These are phyloP conservation scores for Penicillium desertorum DNA, from an alignment of 495 filamentous ascomycete species.

Conservation along the genomic window DNA sequence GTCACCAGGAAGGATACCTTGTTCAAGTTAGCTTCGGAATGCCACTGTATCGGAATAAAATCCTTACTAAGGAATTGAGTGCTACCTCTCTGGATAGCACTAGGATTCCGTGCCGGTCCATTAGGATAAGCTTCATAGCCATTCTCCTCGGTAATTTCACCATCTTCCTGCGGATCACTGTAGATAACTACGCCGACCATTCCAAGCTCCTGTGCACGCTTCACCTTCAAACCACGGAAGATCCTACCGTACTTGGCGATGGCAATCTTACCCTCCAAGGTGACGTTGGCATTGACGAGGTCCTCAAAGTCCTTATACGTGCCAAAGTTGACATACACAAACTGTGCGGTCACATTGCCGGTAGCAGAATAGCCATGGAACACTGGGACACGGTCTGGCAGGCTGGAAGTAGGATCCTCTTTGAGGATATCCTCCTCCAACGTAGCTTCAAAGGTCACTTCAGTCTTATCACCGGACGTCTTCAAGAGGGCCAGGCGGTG, in stretches of 20 bases:
- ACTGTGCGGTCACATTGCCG: constrained; percentile 83
- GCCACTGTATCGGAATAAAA: background rate
- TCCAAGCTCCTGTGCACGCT: constrained; percentile 86
- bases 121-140: constrained; percentile 79
- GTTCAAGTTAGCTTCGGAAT: constrained; percentile 1
- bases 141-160: constrained; percentile 73
- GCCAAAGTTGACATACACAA: constrained; percentile 87
- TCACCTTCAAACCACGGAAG: constrained; percentile 90
- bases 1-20: constrained; percentile 63
- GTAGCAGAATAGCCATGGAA: constrained; percentile 95
- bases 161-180: constrained; percentile 88
- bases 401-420: constrained; percentile 73
- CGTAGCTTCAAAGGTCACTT: constrained; percentile 74
- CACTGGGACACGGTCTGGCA: constrained; percentile 76
- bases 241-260: constrained; percentile 82
- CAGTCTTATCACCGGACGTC: constrained; percentile 36
- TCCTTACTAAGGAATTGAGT: constrained; percentile 72
- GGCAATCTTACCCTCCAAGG: constrained; percentile 79
- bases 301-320: constrained; percentile 84
- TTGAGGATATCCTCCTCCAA: constrained; percentile 84
- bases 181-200: constrained; percentile 87
- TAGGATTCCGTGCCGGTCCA: constrained; percentile 84
- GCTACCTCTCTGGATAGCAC: constrained; percentile 90
- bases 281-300: constrained; percentile 70
- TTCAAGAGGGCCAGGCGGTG: constrained; percentile 77